Evolutionary conservation across 2,329 filamentous ascomycete genomes (phyloP), one percentile per base, ranked within the genome.

Genomic region (Phyllosticta capitalensis): DNA sequence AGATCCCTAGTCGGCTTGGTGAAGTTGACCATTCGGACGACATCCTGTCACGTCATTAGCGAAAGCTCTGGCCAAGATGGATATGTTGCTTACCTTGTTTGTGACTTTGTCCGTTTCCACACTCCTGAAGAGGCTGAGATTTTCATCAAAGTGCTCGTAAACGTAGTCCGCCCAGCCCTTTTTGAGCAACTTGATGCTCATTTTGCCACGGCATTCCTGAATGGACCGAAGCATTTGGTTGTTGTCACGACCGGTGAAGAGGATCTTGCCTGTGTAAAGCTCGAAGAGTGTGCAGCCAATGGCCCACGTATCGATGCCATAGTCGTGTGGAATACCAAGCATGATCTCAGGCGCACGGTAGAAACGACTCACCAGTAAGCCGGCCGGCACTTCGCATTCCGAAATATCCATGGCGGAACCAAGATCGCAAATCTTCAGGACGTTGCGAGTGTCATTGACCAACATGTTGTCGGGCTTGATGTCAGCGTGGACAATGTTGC

Each of bases 171-270:
- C 58, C 58, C 58, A 59, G 2, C 92, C 90, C 56, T 88, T 87
- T 67, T 90, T 90, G 68, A 96, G 86, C 63, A 96, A 80, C 74
- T 96, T 96, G 53, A 88, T 85, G 28, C 90, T 92, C 63, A 96
- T 86, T 74, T 92, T 95, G 68, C 94, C 94, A 54, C 95, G 86
- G 67, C 92, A 91, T 71, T 99, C 92, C 86, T 96, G 95, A 67
- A 99, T 96, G 20, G 88, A 87, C 64, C 90, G 89, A 62, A 99
- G 83, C 94, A 99, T 99, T 76, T 96, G 91, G 70, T 99, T 99
- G 78, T 99, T 99, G 76, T 90, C 94, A 64, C 89, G 84, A 61
- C 94, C 94, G 0, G 90, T 91, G 72, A 99, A 99, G 30, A 99
- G 80, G 61, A 99, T 97, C 73, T 96, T 96, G 68, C 94, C 94